These are phyloP conservation scores for Byssochlamys sp. DNA, from an alignment of 2,329 filamentous ascomycete species.

Conservation along the genomic window DNA sequence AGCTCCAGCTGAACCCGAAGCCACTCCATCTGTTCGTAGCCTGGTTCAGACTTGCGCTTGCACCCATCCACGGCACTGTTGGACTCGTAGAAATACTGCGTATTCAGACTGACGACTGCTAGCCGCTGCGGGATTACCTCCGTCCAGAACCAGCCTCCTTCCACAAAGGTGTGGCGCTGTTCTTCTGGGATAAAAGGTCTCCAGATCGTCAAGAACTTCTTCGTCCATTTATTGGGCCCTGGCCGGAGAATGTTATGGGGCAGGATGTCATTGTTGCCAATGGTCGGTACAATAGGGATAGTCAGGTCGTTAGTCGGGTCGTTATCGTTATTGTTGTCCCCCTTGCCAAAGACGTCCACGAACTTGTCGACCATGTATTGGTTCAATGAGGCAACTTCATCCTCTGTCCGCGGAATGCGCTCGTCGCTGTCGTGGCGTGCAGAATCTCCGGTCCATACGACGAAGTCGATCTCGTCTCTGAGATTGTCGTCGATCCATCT, in stretches of 20 bases:
- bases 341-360: conserved; percentile 57
- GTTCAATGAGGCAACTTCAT: conserved; percentile 72
- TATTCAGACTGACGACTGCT: conserved; percentile 89
- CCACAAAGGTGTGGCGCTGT: conserved; percentile 80
- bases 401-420: conserved; percentile 60
- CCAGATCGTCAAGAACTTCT: conserved; percentile 71
- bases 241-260: conserved; percentile 86
- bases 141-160: conserved; percentile 87
- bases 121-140: conserved; percentile 81
- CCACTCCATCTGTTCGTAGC: conserved; percentile 94
- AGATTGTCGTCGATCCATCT: conserved; percentile 74
- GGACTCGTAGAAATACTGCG: conserved; percentile 87
- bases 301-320: conserved; percentile 50
- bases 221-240: conserved; percentile 81
- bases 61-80: conserved; percentile 94
- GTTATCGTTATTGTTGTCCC: conserved; percentile 39
- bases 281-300: conserved; percentile 76
- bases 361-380: conserved; percentile 66
- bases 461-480: conserved; percentile 72
- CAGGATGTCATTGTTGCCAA: conserved; percentile 95
- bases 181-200: conserved; percentile 77
- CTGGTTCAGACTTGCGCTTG: conserved; percentile 65
- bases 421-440: conserved; percentile 85
- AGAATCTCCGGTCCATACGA: conserved; percentile 86
- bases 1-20: conserved; percentile 77